Base-by-base conservation (phyloP, 352 stramenopile species). In the Pythium dissimile region DNA sequence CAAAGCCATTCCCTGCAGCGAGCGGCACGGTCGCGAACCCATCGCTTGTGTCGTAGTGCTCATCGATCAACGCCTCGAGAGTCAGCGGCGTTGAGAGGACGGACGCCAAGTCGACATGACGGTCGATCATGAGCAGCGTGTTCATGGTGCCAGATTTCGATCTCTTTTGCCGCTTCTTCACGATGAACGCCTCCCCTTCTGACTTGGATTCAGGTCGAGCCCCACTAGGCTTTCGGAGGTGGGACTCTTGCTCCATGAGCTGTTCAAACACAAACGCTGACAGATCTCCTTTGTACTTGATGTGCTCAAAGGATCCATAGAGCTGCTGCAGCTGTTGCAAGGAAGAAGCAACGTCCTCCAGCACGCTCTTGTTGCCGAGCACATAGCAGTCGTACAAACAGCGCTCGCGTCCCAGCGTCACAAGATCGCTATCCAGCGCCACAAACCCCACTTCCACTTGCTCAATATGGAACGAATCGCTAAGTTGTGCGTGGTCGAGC, bases 251-350 rank as follows among this genome's bases (percentile, higher is more conserved):
- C 52, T 86, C 72, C 67, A 91, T 73, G 35, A 92, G 59, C 34
- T 83, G 73, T 20, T 88, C 77, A 18, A 86, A 58, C 21, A 91
- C 77, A 8, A 84, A 67, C 67, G 84, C 88, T 10, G 79, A 71
- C 31, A 90, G 50, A 34, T 91, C 77, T 10, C 83, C 83, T 50
- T 92, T 92, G 69, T 86, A 88, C 54, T 92, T 88, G 56, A 92
- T 86, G n/a, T 74, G 62, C 16, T 65, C 46, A 35, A 91, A 88
- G 15, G 59, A 60, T 0, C 78, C 83, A 27, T 86, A 88, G 6
- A 79, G 26, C 13, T 76, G 59, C 47, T 92, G 80, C 12, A 91
- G 35, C 34, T 79, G 52, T 31, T 79, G 57, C 18, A 92, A 58
- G 20, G 78, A 78, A 0, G 61, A 31, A 5, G 77, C 80, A 26